Evolutionary conservation across 139 green algal genomes (phyloP), one percentile per base, ranked within the genome.

Genomic region (Ettlia oleoabundans): DNA sequence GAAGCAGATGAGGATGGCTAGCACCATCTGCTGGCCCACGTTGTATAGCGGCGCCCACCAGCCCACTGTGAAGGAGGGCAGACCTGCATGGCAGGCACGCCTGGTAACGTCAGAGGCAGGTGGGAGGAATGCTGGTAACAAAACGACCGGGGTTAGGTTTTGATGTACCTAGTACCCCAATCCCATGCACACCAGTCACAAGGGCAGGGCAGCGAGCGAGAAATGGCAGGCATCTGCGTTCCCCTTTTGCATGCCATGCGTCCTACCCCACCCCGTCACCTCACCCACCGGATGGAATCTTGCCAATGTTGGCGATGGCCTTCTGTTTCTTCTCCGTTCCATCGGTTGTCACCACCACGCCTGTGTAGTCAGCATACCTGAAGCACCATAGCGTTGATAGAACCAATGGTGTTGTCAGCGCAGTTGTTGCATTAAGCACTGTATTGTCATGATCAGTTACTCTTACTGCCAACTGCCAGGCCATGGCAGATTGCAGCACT

Each of bases 1-100:
- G 2, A 94, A 76, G 72, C 90, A 91, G 51, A 93, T 85, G 30
- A 91, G 47, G 10, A 92, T 64, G 41, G 90, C 81, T n/a, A 92
- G 83, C 1, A 72, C 15, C 24, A 94, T 40, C 74, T 92, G 84
- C 30, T 79, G 51, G 21, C 81, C 78, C 21, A 82, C 68, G 42
- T 85, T 53, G 68, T 79, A 69, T 41, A 93, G 84, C n/a, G 89
- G 88, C 69, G 87, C 87, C 71, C 76, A 92, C 77, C 76, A 86
- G 21, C 38, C 76, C 6, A 87, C 77, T 2, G 82, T 93, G 19
- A 78, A 51, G n/a, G 42, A 10, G 4, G 90, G 90, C 43, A 94
- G 67, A n/a, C 90, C 84, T 79, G 72, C 30, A 10, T 24, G 22
- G 41, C 40, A 58, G 37, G 37, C 33, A 33, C 47, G 15, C 13